phyloP scores from a whole-genome alignment of 2,329 filamentous ascomycete genomes.

The Macrophomina pseudophaseolina region DNA sequence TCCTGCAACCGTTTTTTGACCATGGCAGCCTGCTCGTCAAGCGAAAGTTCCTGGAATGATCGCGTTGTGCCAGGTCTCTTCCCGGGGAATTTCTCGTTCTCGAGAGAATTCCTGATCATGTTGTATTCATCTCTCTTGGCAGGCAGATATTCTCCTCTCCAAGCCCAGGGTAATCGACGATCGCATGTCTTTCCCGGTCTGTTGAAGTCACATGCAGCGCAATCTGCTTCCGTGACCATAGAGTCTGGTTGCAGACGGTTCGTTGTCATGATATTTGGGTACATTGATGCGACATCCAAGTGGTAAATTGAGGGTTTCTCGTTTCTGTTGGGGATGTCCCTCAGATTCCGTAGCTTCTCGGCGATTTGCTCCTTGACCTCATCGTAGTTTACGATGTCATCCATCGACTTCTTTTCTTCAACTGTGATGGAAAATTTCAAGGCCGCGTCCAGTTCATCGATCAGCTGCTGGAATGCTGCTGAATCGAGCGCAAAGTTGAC shows the following conservation, averaged over 20 bases:
- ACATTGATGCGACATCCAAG: constrained; percentile 98
- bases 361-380: constrained; percentile 80
- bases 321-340: constrained; percentile 79
- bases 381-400: constrained; percentile 58
- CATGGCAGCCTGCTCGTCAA: constrained; percentile 80
- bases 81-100: constrained; percentile 90
- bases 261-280: constrained; percentile 99
- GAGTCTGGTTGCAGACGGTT: constrained; percentile 97
- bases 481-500: constrained; percentile 93
- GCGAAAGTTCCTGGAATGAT: constrained; percentile 78
- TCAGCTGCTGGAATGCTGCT: constrained; percentile 84
- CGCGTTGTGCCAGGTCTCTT: constrained; percentile 71
- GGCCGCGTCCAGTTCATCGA: constrained; percentile 84
- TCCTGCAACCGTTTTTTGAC: constrained; percentile 87
- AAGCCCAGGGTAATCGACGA: constrained; percentile 91
- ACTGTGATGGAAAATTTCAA: constrained; percentile 75
- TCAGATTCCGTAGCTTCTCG: constrained; percentile 72
- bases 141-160: constrained; percentile 96
- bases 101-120: constrained; percentile 91
- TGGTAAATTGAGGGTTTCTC: constrained; percentile 95
- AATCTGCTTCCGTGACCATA: constrained; percentile 97
- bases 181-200: constrained; percentile 97
- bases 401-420: constrained; percentile 59
- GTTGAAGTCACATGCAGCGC: constrained; percentile 98
- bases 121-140: constrained; percentile 98